Base-by-base conservation (phyloP, 78 protist species). In the Acrasis kona region DNA sequence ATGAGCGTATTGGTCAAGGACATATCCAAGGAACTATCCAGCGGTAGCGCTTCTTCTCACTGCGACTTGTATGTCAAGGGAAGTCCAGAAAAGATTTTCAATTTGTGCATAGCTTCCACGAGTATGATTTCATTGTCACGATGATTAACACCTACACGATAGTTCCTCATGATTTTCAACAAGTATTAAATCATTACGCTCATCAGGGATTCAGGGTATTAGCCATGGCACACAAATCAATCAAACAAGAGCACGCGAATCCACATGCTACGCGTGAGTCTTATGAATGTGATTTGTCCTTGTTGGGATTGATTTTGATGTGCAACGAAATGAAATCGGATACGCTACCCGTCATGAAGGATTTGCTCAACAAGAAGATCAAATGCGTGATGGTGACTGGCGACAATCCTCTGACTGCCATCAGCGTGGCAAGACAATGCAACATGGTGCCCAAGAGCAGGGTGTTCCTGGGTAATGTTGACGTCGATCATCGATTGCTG, bases 381-480 rank as follows among this genome's bases (percentile, higher is more conserved):
- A 5, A 19, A 57, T 12, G 79, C 31, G 81, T 91, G 8, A 96
- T 98, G 98, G 89, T 98, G 80, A 98, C 99, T 0, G 99, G 99
- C 67, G 99, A 98, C 76, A 79, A 79, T 72, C 50, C 70, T 12
- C 80, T 85, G 31, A 98, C 99, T 1, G 97, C 99, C 3, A 70
- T 90, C 68, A 84, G 89, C 36, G 99, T 96, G 27, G 98, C 98
- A 0, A 19, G 39, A 10, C 77, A 83, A 71, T 50, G 61, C 19
- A 50, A 50, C 19, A 19, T 50, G 19, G 61, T 50, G 19, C 19
- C 19, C 19, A 19, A n/a, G 61, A 50, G 19, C 19, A 50, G 61
- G 19, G 34, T 50, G 19, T 50, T n/a, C 19, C 19, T 50, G 19
- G 61, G 61, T 50, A 19, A 50, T 50, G 19, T 19, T 19, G 61